These are phyloP conservation scores for Rhynchosporium graminicola DNA, from an alignment of 2,329 filamentous ascomycete genomes.

Conservation along the genomic window DNA sequence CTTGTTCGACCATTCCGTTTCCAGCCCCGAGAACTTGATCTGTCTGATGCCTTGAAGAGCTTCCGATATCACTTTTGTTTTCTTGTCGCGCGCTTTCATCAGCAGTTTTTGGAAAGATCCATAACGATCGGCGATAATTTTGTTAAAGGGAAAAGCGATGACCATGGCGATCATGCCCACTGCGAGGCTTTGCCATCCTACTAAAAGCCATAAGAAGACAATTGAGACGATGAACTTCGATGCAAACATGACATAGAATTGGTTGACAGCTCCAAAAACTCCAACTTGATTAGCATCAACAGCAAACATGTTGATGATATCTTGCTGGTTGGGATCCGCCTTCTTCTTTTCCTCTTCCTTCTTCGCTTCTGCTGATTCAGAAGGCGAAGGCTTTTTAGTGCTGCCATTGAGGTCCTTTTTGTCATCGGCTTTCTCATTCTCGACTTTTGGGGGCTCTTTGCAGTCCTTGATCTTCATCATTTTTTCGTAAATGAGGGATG, in stretches of 20 bases:
- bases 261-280: constrained; percentile 64
- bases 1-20: constrained; percentile 71
- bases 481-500: constrained; percentile 73
- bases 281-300: constrained; percentile 69
- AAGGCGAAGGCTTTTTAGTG: constrained; percentile 34
- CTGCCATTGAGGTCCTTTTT: constrained; percentile 1
- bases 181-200: constrained; percentile 68
- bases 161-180: constrained; percentile 64
- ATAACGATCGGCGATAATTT: constrained; percentile 64
- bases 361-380: constrained; percentile 28
- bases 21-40: constrained; percentile 78
- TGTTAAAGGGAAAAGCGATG: constrained; percentile 66
- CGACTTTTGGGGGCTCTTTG: constrained; percentile 44
- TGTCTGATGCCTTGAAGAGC: constrained; percentile 76
- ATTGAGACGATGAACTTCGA: constrained; percentile 63
- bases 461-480: constrained; percentile 72
- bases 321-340: constrained; percentile 62
- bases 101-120: constrained; percentile 62
- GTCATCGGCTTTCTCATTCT: constrained; percentile 49
- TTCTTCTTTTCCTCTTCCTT: constrained; percentile 43
- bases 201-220: constrained; percentile 60
- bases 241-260: constrained; percentile 60
- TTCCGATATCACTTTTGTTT: constrained; percentile 72
- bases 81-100: constrained; percentile 74
- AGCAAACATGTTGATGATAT: constrained; percentile 72